These are phyloP conservation scores for Arthrobotrys entomopaga DNA, from an alignment of 2,329 filamentous ascomycete species.

Conservation along the genomic window DNA sequence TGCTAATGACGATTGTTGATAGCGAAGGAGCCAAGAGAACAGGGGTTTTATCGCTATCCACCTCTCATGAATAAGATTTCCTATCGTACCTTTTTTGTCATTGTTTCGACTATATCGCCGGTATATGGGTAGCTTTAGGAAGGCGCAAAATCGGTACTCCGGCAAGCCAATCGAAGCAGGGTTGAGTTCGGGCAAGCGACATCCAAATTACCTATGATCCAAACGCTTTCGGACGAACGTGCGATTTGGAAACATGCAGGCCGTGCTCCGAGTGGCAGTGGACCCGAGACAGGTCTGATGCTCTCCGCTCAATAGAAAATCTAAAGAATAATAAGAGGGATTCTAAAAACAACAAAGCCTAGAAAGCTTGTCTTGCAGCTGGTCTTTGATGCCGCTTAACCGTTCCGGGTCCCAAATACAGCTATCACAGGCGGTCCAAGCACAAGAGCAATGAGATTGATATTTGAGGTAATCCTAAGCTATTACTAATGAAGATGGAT, in stretches of 20 bases:
- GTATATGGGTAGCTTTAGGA: neutral
- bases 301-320: neutral
- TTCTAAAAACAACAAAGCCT: constrained; percentile 13
- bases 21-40: neutral
- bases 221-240: neutral
- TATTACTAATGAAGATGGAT: constrained; percentile 1
- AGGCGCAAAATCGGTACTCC: neutral
- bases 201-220: neutral
- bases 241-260: constrained; percentile 7
- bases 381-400: constrained; percentile 7
- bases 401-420: neutral
- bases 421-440: constrained; percentile 2
- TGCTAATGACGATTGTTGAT: neutral
- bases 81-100: neutral
- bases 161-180: neutral
- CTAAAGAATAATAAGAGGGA: neutral
- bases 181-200: constrained; percentile 13
- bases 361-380: constrained; percentile 11
- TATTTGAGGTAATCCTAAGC: neutral
- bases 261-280: neutral
- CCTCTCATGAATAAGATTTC: constrained; percentile 1
- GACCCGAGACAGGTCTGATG: neutral
- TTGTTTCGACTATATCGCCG: neutral
- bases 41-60: neutral
- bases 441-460: constrained; percentile 1